Percentiles rank a stretch among this genome's conserved stretches.
Conservation (phyloP, 805 yeast genomes). For the Hanseniaspora mollemarum region DNA sequence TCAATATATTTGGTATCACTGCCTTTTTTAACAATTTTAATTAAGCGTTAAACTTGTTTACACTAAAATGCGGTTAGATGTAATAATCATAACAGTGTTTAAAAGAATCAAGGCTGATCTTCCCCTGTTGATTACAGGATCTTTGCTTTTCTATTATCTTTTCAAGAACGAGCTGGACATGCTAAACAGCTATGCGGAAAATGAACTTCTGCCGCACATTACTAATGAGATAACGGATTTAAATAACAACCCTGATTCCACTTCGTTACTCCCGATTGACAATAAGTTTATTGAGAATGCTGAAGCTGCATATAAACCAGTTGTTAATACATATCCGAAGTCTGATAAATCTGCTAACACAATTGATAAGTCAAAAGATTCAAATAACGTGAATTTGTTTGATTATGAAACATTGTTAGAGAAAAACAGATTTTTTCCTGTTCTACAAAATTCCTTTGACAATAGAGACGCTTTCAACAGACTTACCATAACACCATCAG, state of each 20-base stretch:
- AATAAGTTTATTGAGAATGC: neutral
- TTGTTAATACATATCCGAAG: neutral
- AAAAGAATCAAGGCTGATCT: constrained; percentile 25
- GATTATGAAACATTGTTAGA: constrained; percentile 23
- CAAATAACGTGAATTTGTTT: constrained; percentile 16
- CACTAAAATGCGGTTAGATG: neutral
- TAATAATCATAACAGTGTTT: neutral
- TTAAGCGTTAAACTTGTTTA: neutral
- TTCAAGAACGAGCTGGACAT: constrained; percentile 30
- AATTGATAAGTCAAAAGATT: neutral
- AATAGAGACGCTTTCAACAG: constrained; percentile 14
- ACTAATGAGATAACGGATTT: constrained; percentile 16
- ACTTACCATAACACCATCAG: constrained; percentile 19
- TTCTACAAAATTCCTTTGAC: constrained; percentile 23
- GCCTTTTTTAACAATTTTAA: too few relatives aligned
- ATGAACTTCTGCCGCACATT: constrained; percentile 28
- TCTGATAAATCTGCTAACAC: neutral
- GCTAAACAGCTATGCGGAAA: constrained; percentile 30
- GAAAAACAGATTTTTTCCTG: constrained; percentile 34
- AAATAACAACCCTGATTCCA: neutral
- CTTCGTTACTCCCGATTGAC: neutral
- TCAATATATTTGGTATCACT: too few relatives aligned
- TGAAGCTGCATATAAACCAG: neutral
- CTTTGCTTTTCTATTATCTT: constrained; percentile 28
- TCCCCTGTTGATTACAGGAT: constrained; percentile 25